A percentile compares a stretch with the other conserved stretches of the same genome.
These are phyloP conservation scores for Chloroidium sp. DNA, from an alignment of 163 green algal species.

Conservation along the genomic window DNA sequence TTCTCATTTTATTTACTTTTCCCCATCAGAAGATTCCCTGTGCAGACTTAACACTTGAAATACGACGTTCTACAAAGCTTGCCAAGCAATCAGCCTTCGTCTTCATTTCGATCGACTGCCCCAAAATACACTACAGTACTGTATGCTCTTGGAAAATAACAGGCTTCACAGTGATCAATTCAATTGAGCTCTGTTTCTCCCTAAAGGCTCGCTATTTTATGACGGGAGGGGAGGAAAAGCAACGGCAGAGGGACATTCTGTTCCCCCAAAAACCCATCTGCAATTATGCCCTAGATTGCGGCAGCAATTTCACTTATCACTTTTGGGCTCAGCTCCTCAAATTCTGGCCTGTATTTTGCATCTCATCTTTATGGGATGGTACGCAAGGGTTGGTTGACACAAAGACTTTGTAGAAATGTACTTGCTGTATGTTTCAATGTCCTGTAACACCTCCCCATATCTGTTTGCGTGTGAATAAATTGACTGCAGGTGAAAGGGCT, in stretches of 20 bases:
- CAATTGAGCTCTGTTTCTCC: no score
- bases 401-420: not conserved
- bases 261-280: no score
- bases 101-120: not conserved
- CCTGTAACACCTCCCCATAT: not conserved
- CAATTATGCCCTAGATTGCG: no score
- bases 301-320: no score
- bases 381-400: not conserved
- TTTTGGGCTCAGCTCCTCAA: not conserved
- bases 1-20: not conserved
- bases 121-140: not conserved
- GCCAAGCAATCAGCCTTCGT: not conserved
- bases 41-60: no score
- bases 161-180: no score
- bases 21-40: not conserved
- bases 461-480: not conserved
- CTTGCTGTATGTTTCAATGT: not conserved
- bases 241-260: no score
- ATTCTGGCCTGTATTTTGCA: not conserved
- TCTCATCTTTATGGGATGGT: no score
- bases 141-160: not conserved
- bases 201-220: no score
- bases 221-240: no score
- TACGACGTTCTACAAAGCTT: no score
- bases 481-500: conserved; percentile 31